Evolutionary conservation across 306 rosid genomes (phyloP), one percentile per base, ranked within the genome.

Genomic region (Gastrolobium bilobum): DNA sequence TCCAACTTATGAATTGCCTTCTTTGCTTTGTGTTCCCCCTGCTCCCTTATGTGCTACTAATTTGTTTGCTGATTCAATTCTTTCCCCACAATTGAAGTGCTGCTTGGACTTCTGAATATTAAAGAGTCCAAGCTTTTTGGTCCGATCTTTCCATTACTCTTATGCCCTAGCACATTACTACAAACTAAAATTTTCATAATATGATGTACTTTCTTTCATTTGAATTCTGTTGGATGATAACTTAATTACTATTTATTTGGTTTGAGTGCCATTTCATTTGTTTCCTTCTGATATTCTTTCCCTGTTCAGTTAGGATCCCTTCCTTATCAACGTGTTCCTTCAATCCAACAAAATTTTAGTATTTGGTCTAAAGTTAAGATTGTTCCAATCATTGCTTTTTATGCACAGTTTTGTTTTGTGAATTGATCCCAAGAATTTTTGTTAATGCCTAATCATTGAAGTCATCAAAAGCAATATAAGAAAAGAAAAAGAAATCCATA

Each of bases 351-450:
- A 79, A 70, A 79, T 83, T 81, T 65, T 62, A 82, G 85, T 70
- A 83, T 83, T 83, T 81, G 82, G 86, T 90, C 89, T 67, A 81
- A 90, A 83, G 91, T 75, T 44, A 81, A 83, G 87, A 78, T 84
- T 85, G 82, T 84, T 86, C 92, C 93, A 92, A 94, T 94, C 90
- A 89, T 91, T 93, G 85, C 90, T 84, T 88, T 91, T 79, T 88
- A 86, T 90, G 87, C 82, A 81, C 81, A 79, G 81, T 85, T 84
- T 87, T 82, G 90, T 88, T 85, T 81, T 81, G 81, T 59, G 85
- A 85, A 87, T 86, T 89, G 91, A 95, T 95, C 96, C 97, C 93
- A 86, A 90, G 70, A 77, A 72, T 73, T 57, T 81, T 81, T 82
- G 76, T 46, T 79, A 71, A 84, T 66, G 77, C 81, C 84, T 82